Base-by-base conservation (phyloP, 2,329 filamentous ascomycete genomes). In the Alternaria arbusti region DNA sequence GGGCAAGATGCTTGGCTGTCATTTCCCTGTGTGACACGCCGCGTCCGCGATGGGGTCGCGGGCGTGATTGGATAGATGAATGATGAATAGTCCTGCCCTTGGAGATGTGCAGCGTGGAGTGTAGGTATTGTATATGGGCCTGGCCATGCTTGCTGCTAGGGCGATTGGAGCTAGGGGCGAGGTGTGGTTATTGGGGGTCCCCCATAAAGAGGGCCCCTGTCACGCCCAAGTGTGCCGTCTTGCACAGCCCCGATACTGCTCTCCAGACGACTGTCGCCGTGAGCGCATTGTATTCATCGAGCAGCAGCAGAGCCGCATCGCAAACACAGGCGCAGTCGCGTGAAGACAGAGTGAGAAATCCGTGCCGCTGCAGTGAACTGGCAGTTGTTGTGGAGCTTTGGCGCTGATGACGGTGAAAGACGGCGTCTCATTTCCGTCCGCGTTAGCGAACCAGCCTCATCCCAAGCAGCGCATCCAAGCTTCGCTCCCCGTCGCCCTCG, bases 361-460 rank as follows among this genome's bases (percentile, higher is more conserved):
- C n/a, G 60, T 22, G 60, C 61, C 59, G 43, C 59, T 26, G 62
- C 47, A 54, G 58, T 55, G 65, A 52, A 54, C 59, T 55, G 63
- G 59, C 64, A 59, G 61, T 63, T 59, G 63, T 57, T 61, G 63
- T 70, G 66, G 66, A 62, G 64, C 54, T 62, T 68, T 70, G 72
- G 65, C 69, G 68, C 71, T 71, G 68, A 70, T 69, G 70, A 70
- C 67, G 69, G 67, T 72, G 63, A 70, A 72, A 72, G 69, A 68
- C 71, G 73, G 71, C 69, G 69, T 71, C 74, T 78, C 75, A 78
- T 78, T 78, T 78, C 75, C 74, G 71, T 67, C 72, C 71, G 71
- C 68, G 57, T 77, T 76, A 75, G 74, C 73, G 74, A 72, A 74
- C 75, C 74, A 76, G 73, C 74, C 74, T 76, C 74, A 75, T 73